Evolutionary conservation across 495 filamentous ascomycete genomes (phyloP), one percentile per base, ranked within the genome.

Genomic region (Neurospora sp.): DNA sequence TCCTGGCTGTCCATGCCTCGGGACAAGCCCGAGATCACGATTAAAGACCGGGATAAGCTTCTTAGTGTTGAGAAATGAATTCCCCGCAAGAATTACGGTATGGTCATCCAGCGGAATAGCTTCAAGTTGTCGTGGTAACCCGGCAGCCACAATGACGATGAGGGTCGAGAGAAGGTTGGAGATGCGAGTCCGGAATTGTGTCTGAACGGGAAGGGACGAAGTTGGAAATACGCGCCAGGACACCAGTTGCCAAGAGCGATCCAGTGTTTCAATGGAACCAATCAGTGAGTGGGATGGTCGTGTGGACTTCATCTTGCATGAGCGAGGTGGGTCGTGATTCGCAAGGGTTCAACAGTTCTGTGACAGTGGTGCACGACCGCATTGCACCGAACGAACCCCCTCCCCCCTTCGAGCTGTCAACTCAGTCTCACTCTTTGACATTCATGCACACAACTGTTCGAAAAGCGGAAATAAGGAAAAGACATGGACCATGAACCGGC

Each of bases 271-370:
- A 43, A 69, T 69, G 76, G 71, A 70, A 42, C 84, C 83, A 86
- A 85, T 85, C 78, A 84, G 74, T 37, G 71, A 70, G 54, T 71
- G 54, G 48, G 74, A 72, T 76, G 40, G 72, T 45, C 76, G 76
- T 76, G 80, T 81, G 83, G 79, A 84, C 84, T 81, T 77, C 77
- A 82, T 80, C 69, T 66, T 82, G 83, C 82, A 81, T 82, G 82
- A 84, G 71, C 73, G 76, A 75, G 71, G 74, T 73, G 78, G 77
- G 77, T 76, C 75, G 74, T 80, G 79, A 79, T 82, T 82, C 76
- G 80, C 80, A 77, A 72, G 72, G 76, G 79, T 82, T 78, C 77
- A 78, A 71, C 77, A 77, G 71, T 54, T 78, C 80, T 81, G 80
- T 79, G 76, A 81, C 76, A 78, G 73, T 34, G 54, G 54, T 62